Percentiles rank a stretch among this genome's conserved stretches.
Evolutionary conservation across 768 basidiomycete species (phyloP).

Genomic region (Leccinum sublutescens): DNA sequence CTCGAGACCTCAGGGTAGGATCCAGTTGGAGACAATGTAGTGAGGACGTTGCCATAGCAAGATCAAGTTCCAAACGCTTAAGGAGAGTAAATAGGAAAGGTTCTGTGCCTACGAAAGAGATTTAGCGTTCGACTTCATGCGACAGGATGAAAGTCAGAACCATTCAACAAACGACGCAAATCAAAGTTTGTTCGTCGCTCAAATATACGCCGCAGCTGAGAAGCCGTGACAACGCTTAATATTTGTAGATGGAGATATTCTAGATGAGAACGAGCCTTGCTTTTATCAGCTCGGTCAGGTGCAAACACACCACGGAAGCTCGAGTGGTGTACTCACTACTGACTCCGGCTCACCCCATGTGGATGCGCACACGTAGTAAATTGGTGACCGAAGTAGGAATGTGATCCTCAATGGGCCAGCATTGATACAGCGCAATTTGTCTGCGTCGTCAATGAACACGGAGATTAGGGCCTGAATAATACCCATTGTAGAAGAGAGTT

Average conservation of each 20-base stretch:
- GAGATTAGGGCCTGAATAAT: constrained; percentile 95
- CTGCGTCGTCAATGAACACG: constrained; percentile 90
- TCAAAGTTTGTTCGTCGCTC: constrained; percentile 92
- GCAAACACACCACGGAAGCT: background rate
- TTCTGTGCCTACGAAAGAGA: constrained; percentile 64
- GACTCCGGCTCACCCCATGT: constrained; percentile 96
- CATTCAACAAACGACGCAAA: constrained; percentile 69
- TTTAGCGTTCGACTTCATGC: background rate
- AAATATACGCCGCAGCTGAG: constrained; percentile 84
- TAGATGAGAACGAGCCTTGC: constrained; percentile 88
- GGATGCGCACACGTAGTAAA: constrained; percentile 91
- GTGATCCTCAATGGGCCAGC: constrained; percentile 81
- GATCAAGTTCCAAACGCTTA: constrained; percentile 67
- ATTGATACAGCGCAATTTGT: constrained; percentile 82
- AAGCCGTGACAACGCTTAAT: constrained; percentile 81
- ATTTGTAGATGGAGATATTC: constrained; percentile 96
- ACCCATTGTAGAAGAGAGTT: constrained; percentile 77
- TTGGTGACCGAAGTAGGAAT: constrained; percentile 80
- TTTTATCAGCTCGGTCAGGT: constrained; percentile 46
- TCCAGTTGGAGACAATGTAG: constrained; percentile 80
- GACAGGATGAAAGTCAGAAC: constrained; percentile 29
- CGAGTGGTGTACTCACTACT: constrained; percentile 58
- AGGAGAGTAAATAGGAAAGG: constrained; percentile 75
- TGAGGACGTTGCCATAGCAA: constrained; percentile 79
- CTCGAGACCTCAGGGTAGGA: constrained; percentile 60